phyloP scores from a whole-genome alignment of 306 rosid species.

The Fagus sylvatica region DNA sequence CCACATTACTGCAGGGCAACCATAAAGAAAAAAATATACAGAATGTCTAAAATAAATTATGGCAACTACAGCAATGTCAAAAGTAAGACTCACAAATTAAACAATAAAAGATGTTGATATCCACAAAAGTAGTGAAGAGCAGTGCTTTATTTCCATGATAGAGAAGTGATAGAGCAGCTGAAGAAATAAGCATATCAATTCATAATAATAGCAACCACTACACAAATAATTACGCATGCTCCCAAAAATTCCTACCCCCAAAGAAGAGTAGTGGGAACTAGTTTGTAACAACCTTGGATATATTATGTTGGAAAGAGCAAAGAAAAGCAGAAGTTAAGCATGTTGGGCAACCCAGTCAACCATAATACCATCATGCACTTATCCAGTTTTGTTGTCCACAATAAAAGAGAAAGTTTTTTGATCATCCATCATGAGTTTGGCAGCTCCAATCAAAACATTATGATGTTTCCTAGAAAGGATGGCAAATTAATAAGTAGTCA shows the following conservation, averaged over 20 bases:
- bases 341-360: neutral
- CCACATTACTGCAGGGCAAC: neutral
- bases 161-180: neutral
- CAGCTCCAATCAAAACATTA: neutral
- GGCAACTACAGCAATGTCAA: neutral
- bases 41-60: neutral
- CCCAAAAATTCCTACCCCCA: neutral
- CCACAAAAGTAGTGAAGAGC: neutral
- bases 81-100: neutral
- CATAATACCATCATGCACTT: neutral
- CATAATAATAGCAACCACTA: neutral
- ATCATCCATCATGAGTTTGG: neutral
- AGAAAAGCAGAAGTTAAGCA: neutral
- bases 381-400: neutral
- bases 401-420: neutral
- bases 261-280: neutral
- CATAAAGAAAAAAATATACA: neutral
- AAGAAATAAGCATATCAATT: neutral
- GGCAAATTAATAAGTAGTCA: neutral
- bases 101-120: neutral
- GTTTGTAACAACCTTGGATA: neutral
- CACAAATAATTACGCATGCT: neutral
- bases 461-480: neutral
- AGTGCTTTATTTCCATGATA: neutral
- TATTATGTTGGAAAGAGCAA: neutral